A percentile compares a stretch with the other conserved stretches of the same genome.
These are phyloP conservation scores for Besnoitia besnoiti DNA, from an alignment of 169 alveolate species.

Conservation along the genomic window DNA sequence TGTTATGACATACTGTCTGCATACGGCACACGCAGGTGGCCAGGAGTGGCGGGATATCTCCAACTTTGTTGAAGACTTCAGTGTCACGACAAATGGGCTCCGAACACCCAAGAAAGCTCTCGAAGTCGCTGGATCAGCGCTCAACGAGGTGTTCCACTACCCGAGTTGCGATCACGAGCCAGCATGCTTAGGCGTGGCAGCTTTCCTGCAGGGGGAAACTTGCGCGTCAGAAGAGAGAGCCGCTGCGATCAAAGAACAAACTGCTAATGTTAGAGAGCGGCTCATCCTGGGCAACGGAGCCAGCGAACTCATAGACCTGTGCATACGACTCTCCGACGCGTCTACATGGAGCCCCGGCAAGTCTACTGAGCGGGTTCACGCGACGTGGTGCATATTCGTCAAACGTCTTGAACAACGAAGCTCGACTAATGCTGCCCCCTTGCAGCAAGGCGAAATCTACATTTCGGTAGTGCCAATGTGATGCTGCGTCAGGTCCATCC, in stretches of 20 bases:
- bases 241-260: not conserved
- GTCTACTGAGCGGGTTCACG: not conserved
- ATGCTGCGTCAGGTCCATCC: slow-evolving; percentile 41
- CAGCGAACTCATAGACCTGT: slow-evolving; percentile 64
- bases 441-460: not conserved
- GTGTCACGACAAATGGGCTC: slow-evolving; percentile 64
- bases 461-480: not conserved
- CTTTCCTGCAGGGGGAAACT: slow-evolving; percentile 14
- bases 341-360: slow-evolving; percentile 65
- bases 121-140: slow-evolving; percentile 47
- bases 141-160: slow-evolving; percentile 40
- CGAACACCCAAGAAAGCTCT: slow-evolving; percentile 63
- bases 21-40: slow-evolving; percentile 46
- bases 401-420: not conserved
- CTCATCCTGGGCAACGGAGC: slow-evolving; percentile 67
- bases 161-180: slow-evolving; percentile 67
- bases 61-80: slow-evolving; percentile 63
- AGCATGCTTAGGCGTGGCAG: slow-evolving; percentile 43
- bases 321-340: slow-evolving; percentile 15
- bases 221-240: not conserved
- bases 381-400: not conserved
- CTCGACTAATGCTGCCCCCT: not conserved
- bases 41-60: slow-evolving; percentile 67
- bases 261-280: not conserved
- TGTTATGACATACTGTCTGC: too few species aligned